Evolutionary conservation across 257 asterid species (phyloP), one percentile per base, ranked within the genome.

Genomic region (Marsdenia floribunda): DNA sequence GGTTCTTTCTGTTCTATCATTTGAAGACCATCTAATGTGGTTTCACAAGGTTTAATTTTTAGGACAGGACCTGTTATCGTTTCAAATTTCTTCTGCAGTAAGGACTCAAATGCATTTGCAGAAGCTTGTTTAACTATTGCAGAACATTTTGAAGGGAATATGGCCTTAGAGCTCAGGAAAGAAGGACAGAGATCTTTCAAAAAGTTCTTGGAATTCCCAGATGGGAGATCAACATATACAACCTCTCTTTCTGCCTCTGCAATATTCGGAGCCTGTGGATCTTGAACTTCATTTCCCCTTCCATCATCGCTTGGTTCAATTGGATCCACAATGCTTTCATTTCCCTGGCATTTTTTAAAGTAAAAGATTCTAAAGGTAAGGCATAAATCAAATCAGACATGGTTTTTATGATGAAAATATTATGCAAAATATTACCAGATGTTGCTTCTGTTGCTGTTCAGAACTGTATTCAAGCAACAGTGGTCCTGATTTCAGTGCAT

Each of bases 381-480:
- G 40, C 22, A 1, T 22, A 68, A 35, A 65, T 12, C 13, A 22
- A 24, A 21, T 33, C 18, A 16, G 64, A 19, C 10, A 33, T 33
- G 29, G 18, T 38, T 22, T 5, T 53, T 63, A 24, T 14, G 40
- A 50, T 14, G 49, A 29, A 26, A 24, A 1, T 9, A 3, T 50
- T 49, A 79, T 24, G n/a, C 29, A 73, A 46, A 24, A 16, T 9
- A 33, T 73, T 80, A 80, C 88, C 85, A 63, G 13, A 1, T 83
- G 68, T 53, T 83, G 18, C 3, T 81, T 66, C 54, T 84, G 71
- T 24, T 67, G 87, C 74, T 72, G 22, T 68, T 83, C 77, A 12
- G 86, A 77, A 49, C 77, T 77, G 81, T 83, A 91, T 71, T 89
- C 96, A 9, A 91, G 83, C 19, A 86, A 80, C 83, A 87, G 64